These are phyloP conservation scores for Zygoascus ofunaensis DNA, from an alignment of 805 yeast species.

Conservation along the genomic window DNA sequence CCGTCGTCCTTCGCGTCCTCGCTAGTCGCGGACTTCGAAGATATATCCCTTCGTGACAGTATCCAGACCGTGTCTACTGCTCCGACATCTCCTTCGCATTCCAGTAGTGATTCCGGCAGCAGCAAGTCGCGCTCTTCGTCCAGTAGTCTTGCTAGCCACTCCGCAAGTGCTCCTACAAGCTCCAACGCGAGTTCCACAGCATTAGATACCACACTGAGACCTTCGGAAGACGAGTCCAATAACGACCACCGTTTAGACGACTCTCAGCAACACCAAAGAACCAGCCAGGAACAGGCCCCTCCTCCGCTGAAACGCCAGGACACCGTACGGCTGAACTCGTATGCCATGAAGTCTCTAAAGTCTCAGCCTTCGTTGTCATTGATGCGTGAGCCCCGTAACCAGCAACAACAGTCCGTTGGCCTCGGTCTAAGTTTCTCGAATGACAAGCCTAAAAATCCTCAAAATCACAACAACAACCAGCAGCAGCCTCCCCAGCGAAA, in stretches of 20 bases:
- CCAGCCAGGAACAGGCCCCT: neutral
- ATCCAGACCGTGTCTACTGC: constrained; percentile 6
- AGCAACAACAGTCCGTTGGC: neutral
- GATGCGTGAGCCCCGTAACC: neutral
- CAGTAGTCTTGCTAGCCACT: constrained; percentile 6
- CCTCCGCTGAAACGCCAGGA: too few relatives aligned
- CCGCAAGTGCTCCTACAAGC: constrained; percentile 3
- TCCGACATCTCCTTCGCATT: constrained; percentile 10
- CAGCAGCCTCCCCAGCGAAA: neutral
- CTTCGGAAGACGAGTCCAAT: neutral
- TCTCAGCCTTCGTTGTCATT: constrained; percentile 6
- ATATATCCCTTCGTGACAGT: constrained; percentile 13
- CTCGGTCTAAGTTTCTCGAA: neutral
- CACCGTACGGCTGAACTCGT: constrained; percentile 12
- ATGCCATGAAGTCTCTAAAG: constrained; percentile 13
- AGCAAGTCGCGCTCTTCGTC: constrained; percentile 8
- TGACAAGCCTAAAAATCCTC: neutral
- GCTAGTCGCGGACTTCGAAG: constrained; percentile 13
- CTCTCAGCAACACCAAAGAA: neutral
- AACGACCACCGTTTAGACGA: neutral
- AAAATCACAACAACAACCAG: neutral
- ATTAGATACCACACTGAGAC: neutral
- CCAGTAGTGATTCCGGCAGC: constrained; percentile 11
- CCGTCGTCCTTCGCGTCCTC: too few relatives aligned
- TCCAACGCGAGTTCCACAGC: neutral